Conservation (phyloP, 2,329 filamentous ascomycete species). For the Teratosphaeria destructans region DNA sequence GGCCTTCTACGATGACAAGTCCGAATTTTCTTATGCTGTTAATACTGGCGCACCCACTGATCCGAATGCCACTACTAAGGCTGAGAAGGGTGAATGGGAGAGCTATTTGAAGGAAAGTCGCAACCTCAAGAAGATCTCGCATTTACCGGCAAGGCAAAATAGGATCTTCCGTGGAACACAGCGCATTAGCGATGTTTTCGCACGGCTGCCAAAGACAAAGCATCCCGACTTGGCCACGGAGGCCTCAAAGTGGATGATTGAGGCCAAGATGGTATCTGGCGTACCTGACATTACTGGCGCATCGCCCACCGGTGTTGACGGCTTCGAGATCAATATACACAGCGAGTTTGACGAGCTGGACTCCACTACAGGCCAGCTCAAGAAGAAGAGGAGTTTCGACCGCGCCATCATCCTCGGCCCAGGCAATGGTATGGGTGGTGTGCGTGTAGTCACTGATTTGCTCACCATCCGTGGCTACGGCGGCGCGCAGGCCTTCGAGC, state of each 20-base stretch:
- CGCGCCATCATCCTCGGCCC: constrained; percentile 72
- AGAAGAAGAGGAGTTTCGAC: constrained; percentile 63
- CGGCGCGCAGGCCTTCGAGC: constrained; percentile 42
- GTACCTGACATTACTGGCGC: constrained; percentile 59
- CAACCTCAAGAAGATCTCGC: constrained; percentile 62
- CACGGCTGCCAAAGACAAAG: constrained; percentile 57
- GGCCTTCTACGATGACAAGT: constrained; percentile 65
- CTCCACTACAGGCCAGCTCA: constrained; percentile 41
- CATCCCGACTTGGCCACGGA: constrained; percentile 63
- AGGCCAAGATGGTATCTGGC: constrained; percentile 64
- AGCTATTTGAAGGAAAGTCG: constrained; percentile 67
- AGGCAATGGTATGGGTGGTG: constrained; percentile 48
- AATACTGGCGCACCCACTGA: constrained; percentile 51
- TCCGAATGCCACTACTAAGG: constrained; percentile 23
- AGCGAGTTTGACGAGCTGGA: constrained; percentile 74
- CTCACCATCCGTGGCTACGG: constrained; percentile 61
- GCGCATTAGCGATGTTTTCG: constrained; percentile 59
- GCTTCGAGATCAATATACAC: constrained; percentile 68
- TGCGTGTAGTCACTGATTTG: constrained; percentile 73
- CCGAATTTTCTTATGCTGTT: constrained; percentile 65
- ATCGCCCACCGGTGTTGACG: constrained; percentile 58
- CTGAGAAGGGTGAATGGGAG: constrained; percentile 52
- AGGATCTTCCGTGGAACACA: constrained; percentile 56
- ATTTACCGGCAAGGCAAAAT: constrained; percentile 49
- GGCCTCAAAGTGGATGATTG: constrained; percentile 66